Percentiles rank a stretch among this genome's conserved stretches.
These are phyloP conservation scores for Phialocephala subalpina DNA, from an alignment of 2,329 filamentous ascomycete genomes.

Conservation along the genomic window DNA sequence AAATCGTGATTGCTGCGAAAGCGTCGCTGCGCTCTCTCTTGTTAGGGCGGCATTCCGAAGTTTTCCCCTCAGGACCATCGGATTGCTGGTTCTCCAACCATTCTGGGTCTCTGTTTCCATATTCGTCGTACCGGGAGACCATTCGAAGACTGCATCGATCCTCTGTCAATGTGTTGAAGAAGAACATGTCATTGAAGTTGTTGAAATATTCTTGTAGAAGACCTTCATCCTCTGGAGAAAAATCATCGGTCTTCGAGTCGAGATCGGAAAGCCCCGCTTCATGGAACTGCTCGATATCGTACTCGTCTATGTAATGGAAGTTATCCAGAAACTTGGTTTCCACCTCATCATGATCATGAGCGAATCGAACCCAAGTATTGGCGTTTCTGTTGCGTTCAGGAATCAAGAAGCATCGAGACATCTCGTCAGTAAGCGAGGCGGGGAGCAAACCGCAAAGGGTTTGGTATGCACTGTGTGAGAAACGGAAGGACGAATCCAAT, in stretches of 20 bases:
- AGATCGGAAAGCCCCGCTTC: not conserved
- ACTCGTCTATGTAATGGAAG: not conserved
- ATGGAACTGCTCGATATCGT: not conserved
- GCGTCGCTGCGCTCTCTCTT: not conserved
- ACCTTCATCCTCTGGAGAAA: not conserved
- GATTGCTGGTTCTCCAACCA: not conserved
- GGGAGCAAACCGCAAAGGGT: not conserved
- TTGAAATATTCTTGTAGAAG: constrained; percentile 1
- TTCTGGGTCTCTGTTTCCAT: not conserved
- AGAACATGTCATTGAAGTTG: constrained; percentile 13
- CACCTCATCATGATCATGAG: not conserved
- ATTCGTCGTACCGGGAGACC: not conserved
- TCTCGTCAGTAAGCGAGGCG: not conserved
- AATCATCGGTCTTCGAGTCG: not conserved
- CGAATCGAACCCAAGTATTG: not conserved
- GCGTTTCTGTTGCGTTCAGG: not conserved
- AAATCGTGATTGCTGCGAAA: not conserved
- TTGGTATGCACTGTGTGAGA: not conserved
- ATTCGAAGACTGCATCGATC: not conserved
- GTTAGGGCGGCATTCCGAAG: not conserved
- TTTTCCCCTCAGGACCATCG: not conserved
- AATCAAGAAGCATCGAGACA: not conserved
- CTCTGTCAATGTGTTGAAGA: not conserved
- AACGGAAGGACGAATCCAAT: too few species aligned
- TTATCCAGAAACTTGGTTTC: not conserved